Evolutionary conservation across 768 basidiomycete species (phyloP).

Genomic region (Amanita brunnescens): DNA sequence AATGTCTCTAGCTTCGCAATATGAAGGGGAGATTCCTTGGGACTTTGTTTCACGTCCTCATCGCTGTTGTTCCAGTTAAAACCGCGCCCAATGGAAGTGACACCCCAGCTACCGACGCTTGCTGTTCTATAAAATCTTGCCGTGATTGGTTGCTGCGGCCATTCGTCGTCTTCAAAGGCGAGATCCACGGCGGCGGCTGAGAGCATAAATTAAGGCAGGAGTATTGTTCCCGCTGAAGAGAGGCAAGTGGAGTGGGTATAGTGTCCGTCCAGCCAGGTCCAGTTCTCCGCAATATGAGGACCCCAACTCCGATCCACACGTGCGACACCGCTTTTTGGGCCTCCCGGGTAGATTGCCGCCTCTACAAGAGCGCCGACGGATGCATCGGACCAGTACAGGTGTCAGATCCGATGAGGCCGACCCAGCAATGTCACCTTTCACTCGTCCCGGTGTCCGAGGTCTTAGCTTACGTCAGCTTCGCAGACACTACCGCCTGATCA

Average conservation of each 20-base stretch:
- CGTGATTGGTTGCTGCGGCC: constrained; percentile 44
- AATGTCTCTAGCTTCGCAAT: constrained; percentile 13
- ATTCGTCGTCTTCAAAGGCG: constrained; percentile 63
- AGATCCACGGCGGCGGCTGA: constrained; percentile 51
- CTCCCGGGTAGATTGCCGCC: neutral
- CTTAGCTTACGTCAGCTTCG: constrained; percentile 22
- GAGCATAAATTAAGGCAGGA: constrained; percentile 36
- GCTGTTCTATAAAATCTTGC: constrained; percentile 49
- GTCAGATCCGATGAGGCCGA: neutral
- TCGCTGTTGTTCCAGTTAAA: constrained; percentile 59
- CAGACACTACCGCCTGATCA: constrained; percentile 11
- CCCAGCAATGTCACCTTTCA: neutral
- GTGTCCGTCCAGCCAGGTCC: neutral
- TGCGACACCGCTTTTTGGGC: neutral
- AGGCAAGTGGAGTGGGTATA: neutral
- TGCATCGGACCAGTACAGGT: neutral
- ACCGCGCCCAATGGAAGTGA: constrained; percentile 77
- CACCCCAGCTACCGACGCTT: constrained; percentile 76
- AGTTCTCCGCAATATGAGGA: constrained; percentile 1
- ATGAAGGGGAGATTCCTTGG: constrained; percentile 9
- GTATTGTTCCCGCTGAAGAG: neutral
- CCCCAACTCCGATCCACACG: constrained; percentile 8
- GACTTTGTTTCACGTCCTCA: constrained; percentile 18
- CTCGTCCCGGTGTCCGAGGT: constrained; percentile 8
- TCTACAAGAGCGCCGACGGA: neutral